phyloP scores from a whole-genome alignment of 1,139 yeast species.

The Tardiomyces depauwii region DNA sequence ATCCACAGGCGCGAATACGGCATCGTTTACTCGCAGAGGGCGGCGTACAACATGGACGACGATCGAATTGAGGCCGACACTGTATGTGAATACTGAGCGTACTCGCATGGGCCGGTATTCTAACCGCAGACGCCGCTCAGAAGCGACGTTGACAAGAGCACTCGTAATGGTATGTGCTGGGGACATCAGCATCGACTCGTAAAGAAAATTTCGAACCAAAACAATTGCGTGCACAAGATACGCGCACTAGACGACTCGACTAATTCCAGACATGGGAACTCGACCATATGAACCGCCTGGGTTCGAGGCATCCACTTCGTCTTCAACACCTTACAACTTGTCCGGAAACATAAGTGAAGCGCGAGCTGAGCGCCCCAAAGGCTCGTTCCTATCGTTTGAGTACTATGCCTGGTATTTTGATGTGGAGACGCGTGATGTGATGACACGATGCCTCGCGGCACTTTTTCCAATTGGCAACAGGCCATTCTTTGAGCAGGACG shows the following conservation, averaged over 20 bases:
- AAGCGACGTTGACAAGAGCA: neutral
- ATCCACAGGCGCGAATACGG: too few species aligned
- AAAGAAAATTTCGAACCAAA: too few species aligned
- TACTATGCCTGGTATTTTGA: slow-evolving; percentile 48
- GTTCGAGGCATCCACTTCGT: neutral
- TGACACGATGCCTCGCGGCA: slow-evolving; percentile 25
- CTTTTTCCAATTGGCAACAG: slow-evolving; percentile 22
- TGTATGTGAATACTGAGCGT: too few species aligned
- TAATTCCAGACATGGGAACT: neutral
- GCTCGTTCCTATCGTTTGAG: neutral
- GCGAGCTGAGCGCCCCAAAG: neutral
- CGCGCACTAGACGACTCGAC: too few species aligned
- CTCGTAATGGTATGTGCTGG: neutral
- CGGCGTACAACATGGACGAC: neutral
- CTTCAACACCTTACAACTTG: neutral
- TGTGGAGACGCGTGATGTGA: slow-evolving; percentile 49
- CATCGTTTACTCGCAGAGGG: too few species aligned
- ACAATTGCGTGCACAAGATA: neutral
- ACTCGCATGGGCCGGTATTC: too few species aligned
- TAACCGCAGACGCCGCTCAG: neutral
- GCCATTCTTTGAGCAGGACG: slow-evolving; percentile 24
- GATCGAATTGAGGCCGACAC: neutral
- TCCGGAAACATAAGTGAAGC: neutral
- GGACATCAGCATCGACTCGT: too few species aligned
- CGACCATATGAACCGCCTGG: neutral